Evolutionary conservation across 192 early-diverging fungal genomes (phyloP), one percentile per base, ranked within the genome.

Genomic region (Umbelopsis isabellina): DNA sequence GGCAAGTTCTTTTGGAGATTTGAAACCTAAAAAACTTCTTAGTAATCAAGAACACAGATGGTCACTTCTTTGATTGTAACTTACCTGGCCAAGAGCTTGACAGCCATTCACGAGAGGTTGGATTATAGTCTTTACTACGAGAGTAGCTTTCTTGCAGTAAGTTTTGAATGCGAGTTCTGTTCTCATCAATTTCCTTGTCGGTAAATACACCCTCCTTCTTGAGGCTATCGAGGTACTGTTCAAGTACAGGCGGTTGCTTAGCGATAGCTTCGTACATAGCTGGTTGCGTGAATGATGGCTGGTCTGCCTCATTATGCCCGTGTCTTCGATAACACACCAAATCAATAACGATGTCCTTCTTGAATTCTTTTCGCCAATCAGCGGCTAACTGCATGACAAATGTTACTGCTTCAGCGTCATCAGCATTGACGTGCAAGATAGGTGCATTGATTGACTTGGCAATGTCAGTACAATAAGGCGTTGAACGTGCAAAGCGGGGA

Each of bases 291-390:
- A 99, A 99, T 75, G 86, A 88, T 49, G 97, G 97, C 84, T 99
- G 96, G 85, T 99, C 97, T 44, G 94, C 94, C 83, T 99, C 97
- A 84, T 99, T 99, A 90, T 99, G 97, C 48, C 97, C 97, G 67
- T 99, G 90, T 76, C 91, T 91, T 67, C 97, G 91, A 88, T 99
- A 99, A 73, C 97, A 94, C 25, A 99, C 94, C 72, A 99, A 88
- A 69, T 99, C 96, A 65, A 99, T 82, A n/a, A 99, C 95, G 70
- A 97, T 92, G 85, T 97, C 95, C 76, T 94, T 95, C 80, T 96
- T 94, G 90, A 94, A 99, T 69, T 82, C 92, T 66, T 93, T 89
- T 68, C 97, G 89, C 96, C 95, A 99, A 80, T 99, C 94, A 69
- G 93, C 90, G 58, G 97, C 97, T 69, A 97, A 83, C 80, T 96